Conservation (phyloP, 2,329 filamentous ascomycete genomes). For the Venturia carpophila region DNA sequence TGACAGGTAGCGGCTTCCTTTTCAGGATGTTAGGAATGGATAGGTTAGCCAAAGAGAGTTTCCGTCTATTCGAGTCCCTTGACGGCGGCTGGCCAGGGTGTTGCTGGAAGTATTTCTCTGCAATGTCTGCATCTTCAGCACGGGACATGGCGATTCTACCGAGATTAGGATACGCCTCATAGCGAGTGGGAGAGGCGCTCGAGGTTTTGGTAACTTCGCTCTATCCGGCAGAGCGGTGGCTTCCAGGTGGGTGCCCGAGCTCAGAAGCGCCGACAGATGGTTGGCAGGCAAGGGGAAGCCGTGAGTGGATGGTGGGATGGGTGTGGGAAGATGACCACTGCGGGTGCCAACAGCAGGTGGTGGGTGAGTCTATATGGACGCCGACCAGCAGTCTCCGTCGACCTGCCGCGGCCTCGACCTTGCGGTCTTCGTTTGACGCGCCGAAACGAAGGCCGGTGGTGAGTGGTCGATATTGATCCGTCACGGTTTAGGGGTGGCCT, state of each 20-base stretch:
- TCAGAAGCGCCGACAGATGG: neutral
- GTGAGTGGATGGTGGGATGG: neutral
- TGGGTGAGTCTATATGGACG: neutral
- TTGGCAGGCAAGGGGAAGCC: slow-evolving; percentile 6
- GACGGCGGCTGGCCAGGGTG: neutral
- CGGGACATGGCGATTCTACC: slow-evolving; percentile 11
- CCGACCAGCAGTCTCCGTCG: neutral
- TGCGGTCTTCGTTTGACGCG: slow-evolving; percentile 9
- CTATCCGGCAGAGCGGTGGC: slow-evolving; percentile 3
- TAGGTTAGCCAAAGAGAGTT: slow-evolving; percentile 32
- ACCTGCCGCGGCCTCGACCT: neutral
- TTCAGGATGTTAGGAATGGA: slow-evolving; percentile 34
- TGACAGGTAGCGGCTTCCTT: slow-evolving; percentile 48
- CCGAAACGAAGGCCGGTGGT: neutral
- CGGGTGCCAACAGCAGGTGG: neutral
- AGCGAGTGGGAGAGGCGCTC: neutral
- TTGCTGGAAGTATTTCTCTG: neutral
- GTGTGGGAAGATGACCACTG: neutral
- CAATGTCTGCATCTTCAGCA: neutral
- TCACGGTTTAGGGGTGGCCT: neutral
- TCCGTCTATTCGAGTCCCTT: neutral
- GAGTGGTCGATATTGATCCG: slow-evolving; percentile 3
- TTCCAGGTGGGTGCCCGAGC: slow-evolving; percentile 2
- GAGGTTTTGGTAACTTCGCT: slow-evolving; percentile 1
- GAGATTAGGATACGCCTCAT: slow-evolving; percentile 13